phyloP scores from a whole-genome alignment of 1,139 yeast species.

The Debaryomyces sp. region DNA sequence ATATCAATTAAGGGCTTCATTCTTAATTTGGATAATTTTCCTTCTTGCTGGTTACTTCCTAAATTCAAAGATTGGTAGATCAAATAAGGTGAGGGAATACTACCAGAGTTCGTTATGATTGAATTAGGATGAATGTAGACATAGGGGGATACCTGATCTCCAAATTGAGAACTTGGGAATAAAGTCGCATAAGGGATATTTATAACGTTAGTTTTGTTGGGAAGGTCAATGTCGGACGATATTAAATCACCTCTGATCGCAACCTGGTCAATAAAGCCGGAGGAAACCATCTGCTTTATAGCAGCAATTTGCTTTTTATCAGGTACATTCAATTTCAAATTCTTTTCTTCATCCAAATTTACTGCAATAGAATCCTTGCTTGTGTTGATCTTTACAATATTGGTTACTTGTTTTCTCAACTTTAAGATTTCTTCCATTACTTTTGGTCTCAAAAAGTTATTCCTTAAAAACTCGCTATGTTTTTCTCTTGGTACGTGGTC shows the following conservation, averaged over 20 bases:
- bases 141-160: conserved; percentile 50
- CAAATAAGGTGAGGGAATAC: conserved; percentile 72
- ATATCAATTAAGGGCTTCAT: conserved; percentile 80
- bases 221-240: conserved; percentile 61
- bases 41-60: conserved; percentile 40
- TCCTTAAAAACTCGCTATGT: conserved; percentile 48
- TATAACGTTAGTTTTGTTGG: conserved; percentile 60
- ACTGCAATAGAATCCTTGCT: conserved; percentile 60
- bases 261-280: conserved; percentile 91
- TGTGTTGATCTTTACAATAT: conserved; percentile 69
- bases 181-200: conserved; percentile 77
- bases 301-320: conserved; percentile 68
- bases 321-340: conserved; percentile 70
- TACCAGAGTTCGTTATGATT: conserved; percentile 54
- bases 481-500: conserved; percentile 67
- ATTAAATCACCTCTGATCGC: conserved; percentile 81
- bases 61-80: conserved; percentile 67
- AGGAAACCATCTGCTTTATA: conserved; percentile 86
- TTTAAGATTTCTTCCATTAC: conserved; percentile 84
- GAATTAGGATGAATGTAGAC: conserved; percentile 82
- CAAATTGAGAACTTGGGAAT: conserved; percentile 50
- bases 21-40: conserved; percentile 51
- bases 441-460: conserved; percentile 68
- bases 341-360: conserved; percentile 34
- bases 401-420: conserved; percentile 75